A percentile compares a stretch with the other conserved stretches of the same genome.
Conservation (phyloP, 345 rosid species). For the Gossypioides kirkii region DNA sequence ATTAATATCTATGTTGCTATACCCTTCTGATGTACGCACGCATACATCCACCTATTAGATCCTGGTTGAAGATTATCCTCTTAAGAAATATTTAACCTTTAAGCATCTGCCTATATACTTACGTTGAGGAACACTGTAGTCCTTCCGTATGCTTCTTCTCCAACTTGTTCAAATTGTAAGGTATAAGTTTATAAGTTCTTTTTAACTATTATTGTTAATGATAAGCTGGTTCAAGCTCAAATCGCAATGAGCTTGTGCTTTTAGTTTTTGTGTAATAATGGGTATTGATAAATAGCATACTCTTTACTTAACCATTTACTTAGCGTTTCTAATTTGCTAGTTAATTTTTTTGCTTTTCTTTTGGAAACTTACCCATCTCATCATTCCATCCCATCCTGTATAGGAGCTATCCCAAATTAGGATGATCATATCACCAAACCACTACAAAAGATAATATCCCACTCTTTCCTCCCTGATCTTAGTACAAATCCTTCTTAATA, state of each 20-base stretch:
- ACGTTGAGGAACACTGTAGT: background rate
- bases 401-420: background rate
- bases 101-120: background rate
- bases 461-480: background rate
- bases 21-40: background rate
- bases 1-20: conserved; percentile 3
- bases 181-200: background rate
- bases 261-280: background rate
- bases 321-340: background rate
- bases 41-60: background rate
- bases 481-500: background rate
- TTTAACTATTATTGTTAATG: background rate
- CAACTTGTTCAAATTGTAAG: background rate
- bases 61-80: background rate
- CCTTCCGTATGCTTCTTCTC: background rate
- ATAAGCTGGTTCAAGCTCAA: background rate
- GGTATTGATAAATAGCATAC: background rate
- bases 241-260: background rate
- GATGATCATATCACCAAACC: no score
- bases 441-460: no score
- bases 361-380: background rate
- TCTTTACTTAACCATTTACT: background rate
- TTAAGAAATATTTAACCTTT: background rate
- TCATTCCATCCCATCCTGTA: background rate
- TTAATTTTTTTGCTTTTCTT: background rate